Evolutionary conservation across 169 alveolate species (phyloP), one percentile per base, ranked within the genome.

Genomic region (Cystoisospora suis): DNA sequence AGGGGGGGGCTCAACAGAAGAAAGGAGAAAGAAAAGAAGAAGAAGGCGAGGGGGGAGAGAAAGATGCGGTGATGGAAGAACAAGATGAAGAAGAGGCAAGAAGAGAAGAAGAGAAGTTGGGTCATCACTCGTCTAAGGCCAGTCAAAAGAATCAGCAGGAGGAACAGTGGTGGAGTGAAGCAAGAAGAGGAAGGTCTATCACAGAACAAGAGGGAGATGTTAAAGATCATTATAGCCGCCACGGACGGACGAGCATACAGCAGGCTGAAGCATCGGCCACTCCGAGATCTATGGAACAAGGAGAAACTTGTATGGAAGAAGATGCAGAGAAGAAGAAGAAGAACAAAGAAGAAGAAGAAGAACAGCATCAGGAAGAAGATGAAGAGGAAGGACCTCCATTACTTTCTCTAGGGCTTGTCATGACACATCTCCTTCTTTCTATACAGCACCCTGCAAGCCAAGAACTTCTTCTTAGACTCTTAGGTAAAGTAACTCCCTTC

Each of bases 401-500:
- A 34, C 23, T 83, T n/a, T 83, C 89, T 17, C 89, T 83, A n/a
- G 49, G 81, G 1, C 79, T 27, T 53, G 89, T 83, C 17, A 36
- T 83, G 89, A 53, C 56, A 15, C 89, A 83, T 29, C 56, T 83
- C 58, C 79, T 83, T 27, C 36, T 58, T 58, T 45, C 89, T 32
- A 23, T 83, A n/a, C 72, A 61, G 49, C 72, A 49, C 61, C 80
- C 89, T 40, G 70, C 89, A 7, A 49, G 79, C 42, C 89, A 83
- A 45, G 89, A 83, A 58, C 61, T 83, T 53, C 81, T 83, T 38
- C 89, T 83, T 32, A 77, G 89, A n/a, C 70, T 83, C 61, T 44
- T 72, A n/a, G 83, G 83, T 72, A 27, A 72, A 27, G 40, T 12
- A 12, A 44, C 53, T 29, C 6, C 27, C 27, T 5, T 3, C 38